phyloP scores from a whole-genome alignment of 2,329 filamentous ascomycete species.

The Stagonosporopsis rhizophila region DNA sequence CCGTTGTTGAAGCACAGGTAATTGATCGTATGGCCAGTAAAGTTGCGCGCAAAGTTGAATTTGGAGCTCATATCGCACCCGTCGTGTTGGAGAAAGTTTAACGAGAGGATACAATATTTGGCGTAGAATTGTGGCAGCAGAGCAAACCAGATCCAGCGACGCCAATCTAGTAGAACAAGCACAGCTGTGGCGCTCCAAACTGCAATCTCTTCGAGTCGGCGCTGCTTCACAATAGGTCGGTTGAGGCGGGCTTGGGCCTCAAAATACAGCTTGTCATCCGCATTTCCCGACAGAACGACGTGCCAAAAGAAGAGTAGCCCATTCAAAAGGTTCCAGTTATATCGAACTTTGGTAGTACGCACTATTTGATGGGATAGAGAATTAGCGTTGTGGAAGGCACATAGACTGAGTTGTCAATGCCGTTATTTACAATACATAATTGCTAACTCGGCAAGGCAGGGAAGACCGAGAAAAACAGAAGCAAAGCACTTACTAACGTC shows the following conservation, averaged over 20 bases:
- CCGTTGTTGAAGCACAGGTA: constrained; percentile 6
- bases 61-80: constrained; percentile 5
- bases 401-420: not conserved
- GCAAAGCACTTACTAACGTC: constrained; percentile 3
- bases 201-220: not conserved
- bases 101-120: constrained; percentile 3
- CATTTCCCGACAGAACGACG: constrained; percentile 3
- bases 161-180: constrained; percentile 3
- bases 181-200: not conserved
- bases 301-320: constrained; percentile 5
- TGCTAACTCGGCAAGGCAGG: not conserved
- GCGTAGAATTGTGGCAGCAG: constrained; percentile 5
- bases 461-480: not conserved
- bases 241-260: constrained; percentile 1
- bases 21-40: not conserved
- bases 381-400: not conserved
- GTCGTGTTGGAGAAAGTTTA: constrained; percentile 4
- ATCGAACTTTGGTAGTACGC: constrained; percentile 6
- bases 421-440: not conserved
- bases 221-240: constrained; percentile 5
- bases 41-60: constrained; percentile 4
- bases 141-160: constrained; percentile 5
- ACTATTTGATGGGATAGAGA: not conserved
- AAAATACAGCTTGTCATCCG: constrained; percentile 5
- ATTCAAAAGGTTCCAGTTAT: constrained; percentile 1